Evolutionary conservation across 2,329 filamentous ascomycete genomes (phyloP).

Genomic region (Falciphora oryzae): DNA sequence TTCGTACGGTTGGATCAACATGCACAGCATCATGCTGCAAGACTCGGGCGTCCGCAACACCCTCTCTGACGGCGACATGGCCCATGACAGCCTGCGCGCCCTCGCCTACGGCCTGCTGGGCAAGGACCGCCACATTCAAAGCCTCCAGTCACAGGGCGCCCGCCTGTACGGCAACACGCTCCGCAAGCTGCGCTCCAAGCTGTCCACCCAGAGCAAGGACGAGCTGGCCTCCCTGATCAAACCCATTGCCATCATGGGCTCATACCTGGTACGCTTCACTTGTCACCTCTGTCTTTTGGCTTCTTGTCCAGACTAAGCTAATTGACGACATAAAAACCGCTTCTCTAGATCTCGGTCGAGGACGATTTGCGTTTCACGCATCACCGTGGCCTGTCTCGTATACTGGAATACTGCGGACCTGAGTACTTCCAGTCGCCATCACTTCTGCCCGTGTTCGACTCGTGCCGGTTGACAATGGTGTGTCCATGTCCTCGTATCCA

Average conservation of each 20-base stretch:
- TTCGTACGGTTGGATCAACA: slow-evolving; percentile 24
- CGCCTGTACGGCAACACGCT: slow-evolving; percentile 15
- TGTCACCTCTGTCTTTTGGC: background rate
- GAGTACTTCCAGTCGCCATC: slow-evolving; percentile 19
- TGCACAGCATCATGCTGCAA: slow-evolving; percentile 23
- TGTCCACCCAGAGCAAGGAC: slow-evolving; percentile 11
- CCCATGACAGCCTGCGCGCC: slow-evolving; percentile 17
- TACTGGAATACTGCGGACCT: slow-evolving; percentile 22
- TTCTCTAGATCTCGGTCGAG: slow-evolving; percentile 18
- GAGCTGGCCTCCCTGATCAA: slow-evolving; percentile 16
- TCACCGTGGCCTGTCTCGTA: slow-evolving; percentile 21
- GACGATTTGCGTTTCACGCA: slow-evolving; percentile 22
- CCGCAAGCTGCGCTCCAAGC: slow-evolving; percentile 9
- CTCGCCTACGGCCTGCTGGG: slow-evolving; percentile 18
- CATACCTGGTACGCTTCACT: slow-evolving; percentile 14
- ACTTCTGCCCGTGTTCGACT: slow-evolving; percentile 20
- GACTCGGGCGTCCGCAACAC: slow-evolving; percentile 17
- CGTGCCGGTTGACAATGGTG: slow-evolving; percentile 20
- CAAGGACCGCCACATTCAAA: slow-evolving; percentile 15
- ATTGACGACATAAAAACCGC: background rate
- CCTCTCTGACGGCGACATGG: slow-evolving; percentile 15
- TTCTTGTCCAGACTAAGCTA: background rate
- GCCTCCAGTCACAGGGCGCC: slow-evolving; percentile 14
- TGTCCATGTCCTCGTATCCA: background rate
- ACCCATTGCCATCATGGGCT: slow-evolving; percentile 17